phyloP scores from a whole-genome alignment of 805 yeast species.

The Schwanniomyces sp. region DNA sequence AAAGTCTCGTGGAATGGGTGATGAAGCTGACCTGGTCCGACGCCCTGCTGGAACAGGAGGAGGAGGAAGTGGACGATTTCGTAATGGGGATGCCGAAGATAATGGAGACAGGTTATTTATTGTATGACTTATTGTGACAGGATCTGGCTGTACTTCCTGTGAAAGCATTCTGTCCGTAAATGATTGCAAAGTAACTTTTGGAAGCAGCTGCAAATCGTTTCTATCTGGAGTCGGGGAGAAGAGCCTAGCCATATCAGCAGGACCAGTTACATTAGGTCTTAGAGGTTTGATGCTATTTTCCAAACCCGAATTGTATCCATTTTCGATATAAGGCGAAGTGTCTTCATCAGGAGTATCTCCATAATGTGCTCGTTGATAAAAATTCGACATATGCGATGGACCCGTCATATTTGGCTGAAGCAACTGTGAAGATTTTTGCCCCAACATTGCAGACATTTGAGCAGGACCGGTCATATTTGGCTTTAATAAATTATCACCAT shows the following conservation, averaged over 20 bases:
- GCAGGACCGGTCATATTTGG: conserved; percentile 51
- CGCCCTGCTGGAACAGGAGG: conserved; percentile 38
- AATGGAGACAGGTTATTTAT: conserved; percentile 30
- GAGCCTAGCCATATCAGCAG: conserved; percentile 36
- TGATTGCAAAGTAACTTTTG: conserved; percentile 39
- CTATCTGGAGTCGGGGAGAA: conserved; percentile 17
- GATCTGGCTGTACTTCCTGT: neutral
- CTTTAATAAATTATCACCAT: conserved; percentile 20
- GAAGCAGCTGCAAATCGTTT: conserved; percentile 8
- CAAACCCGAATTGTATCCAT: neutral
- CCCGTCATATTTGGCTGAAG: conserved; percentile 45
- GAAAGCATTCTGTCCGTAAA: conserved; percentile 44
- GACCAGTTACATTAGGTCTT: conserved; percentile 28
- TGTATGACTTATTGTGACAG: conserved; percentile 31
- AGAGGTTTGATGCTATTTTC: conserved; percentile 12
- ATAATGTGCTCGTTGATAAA: conserved; percentile 10
- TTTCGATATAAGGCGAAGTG: conserved; percentile 8
- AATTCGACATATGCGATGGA: conserved; percentile 39
- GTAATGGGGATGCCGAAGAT: conserved; percentile 11
- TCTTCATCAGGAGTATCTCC: neutral
- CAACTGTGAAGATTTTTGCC: conserved; percentile 17
- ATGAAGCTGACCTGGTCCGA: conserved; percentile 33
- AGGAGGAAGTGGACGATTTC: conserved; percentile 20
- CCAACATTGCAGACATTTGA: conserved; percentile 35
- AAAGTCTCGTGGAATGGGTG: conserved; percentile 23